Percentiles rank a stretch among this genome's conserved stretches.
These are phyloP conservation scores for Solanum clarkiae DNA, from an alignment of 257 asterid species.

Conservation along the genomic window DNA sequence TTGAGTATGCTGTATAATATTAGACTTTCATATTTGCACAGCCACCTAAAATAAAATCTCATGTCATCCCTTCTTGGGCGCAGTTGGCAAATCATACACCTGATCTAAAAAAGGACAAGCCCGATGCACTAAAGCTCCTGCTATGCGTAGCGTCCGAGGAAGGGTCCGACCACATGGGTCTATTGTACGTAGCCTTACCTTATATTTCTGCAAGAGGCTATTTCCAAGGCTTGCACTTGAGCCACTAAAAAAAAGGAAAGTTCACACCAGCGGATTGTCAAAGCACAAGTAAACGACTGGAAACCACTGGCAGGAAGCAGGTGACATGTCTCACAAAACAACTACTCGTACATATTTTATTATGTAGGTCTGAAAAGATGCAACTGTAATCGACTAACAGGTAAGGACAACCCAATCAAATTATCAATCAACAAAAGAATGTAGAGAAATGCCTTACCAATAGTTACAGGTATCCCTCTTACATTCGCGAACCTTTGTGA, in stretches of 20 bases:
- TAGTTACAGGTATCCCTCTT: conserved; percentile 65
- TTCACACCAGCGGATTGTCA: neutral
- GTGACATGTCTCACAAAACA: neutral
- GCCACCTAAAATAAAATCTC: neutral
- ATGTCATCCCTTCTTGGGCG: neutral
- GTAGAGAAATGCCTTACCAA: conserved; percentile 34
- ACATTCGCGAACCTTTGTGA: conserved; percentile 53
- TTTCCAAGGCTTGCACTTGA: neutral
- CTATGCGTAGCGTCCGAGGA: too few relatives aligned
- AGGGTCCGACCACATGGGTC: too few relatives aligned
- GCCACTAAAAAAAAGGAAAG: neutral
- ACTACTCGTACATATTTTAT: neutral
- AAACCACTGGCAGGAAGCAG: neutral
- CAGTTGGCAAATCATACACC: neutral
- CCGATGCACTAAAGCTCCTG: too few relatives aligned
- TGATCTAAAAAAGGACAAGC: neutral
- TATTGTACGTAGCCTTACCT: too few relatives aligned
- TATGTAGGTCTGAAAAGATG: neutral
- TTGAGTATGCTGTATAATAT: neutral
- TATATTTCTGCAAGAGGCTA: too few relatives aligned
- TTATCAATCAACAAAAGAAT: neutral
- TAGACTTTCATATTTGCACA: neutral
- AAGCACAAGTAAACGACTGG: neutral
- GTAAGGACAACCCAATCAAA: neutral
- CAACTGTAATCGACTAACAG: neutral